A percentile compares a stretch with the other conserved stretches of the same genome.
Evolutionary conservation across 305 asterid species (phyloP).

Genomic region (Fraxinus xanthoxyloides): DNA sequence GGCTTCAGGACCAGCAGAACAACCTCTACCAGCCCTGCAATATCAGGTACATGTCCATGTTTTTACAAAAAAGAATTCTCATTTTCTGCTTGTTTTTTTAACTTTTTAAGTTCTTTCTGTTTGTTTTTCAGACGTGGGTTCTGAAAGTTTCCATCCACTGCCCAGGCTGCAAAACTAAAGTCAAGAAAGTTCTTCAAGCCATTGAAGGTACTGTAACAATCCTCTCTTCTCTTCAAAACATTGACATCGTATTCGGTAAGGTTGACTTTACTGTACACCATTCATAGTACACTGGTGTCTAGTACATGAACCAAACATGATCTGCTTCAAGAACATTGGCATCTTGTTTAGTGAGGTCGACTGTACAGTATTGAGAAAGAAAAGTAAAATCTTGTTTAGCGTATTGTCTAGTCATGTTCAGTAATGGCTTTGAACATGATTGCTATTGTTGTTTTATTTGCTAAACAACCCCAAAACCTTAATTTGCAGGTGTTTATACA

Average conservation of each 20-base stretch:
- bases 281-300: background rate
- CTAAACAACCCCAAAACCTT: background rate
- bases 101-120: background rate
- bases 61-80: background rate
- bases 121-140: conserved; percentile 63
- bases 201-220: conserved; percentile 53
- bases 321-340: background rate
- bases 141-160: conserved; percentile 87
- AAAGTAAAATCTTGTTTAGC: background rate
- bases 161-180: conserved; percentile 79
- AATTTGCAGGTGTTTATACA: conserved; percentile 60
- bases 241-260: background rate
- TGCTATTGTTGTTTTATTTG: background rate
- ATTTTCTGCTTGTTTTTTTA: background rate
- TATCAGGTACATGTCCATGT: conserved; percentile 45
- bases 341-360: background rate
- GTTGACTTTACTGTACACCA: background rate
- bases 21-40: conserved; percentile 43
- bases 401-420: background rate
- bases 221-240: background rate
- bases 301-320: background rate
- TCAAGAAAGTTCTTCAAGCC: conserved; percentile 71
- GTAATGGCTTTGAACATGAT: background rate
- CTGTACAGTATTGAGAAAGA: background rate
- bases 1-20: conserved; percentile 50